These are phyloP conservation scores for Nakaseomyces nivariensis DNA, from an alignment of 1,139 yeast species.

Conservation along the genomic window DNA sequence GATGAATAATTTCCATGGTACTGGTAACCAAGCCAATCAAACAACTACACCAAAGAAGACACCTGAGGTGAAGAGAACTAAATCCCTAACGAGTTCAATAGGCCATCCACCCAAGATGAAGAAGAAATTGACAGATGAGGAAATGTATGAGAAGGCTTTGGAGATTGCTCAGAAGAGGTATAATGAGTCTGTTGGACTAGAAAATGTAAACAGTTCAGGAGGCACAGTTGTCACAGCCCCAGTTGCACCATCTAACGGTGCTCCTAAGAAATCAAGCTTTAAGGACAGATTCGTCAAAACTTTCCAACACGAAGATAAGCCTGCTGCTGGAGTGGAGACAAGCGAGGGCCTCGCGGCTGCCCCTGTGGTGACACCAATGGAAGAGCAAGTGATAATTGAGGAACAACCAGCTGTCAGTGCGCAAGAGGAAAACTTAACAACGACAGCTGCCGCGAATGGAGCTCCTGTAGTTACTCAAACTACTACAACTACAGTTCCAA, in stretches of 20 bases:
- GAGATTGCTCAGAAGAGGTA: constrained; percentile 26
- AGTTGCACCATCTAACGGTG: neutral
- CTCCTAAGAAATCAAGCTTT: neutral
- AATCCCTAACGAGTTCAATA: neutral
- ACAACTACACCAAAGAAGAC: neutral
- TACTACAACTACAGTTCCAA: neutral
- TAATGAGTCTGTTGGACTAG: constrained; percentile 8
- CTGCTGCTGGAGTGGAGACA: no score
- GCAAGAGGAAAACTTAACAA: neutral
- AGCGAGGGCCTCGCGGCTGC: neutral
- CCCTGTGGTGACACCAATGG: neutral
- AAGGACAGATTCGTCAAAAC: constrained; percentile 3
- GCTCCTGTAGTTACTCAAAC: neutral
- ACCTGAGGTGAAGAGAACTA: constrained; percentile 5
- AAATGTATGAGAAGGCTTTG: constrained; percentile 30
- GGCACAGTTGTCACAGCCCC: neutral
- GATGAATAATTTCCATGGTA: constrained; percentile 2
- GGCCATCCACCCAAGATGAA: constrained; percentile 1
- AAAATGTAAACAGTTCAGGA: neutral
- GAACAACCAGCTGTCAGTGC: neutral
- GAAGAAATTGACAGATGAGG: constrained; percentile 20
- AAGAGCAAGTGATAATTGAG: neutral
- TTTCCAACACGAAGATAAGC: constrained; percentile 1
- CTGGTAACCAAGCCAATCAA: neutral
- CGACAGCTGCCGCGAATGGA: neutral